These are phyloP conservation scores for Naganishia vaughanmartiniae DNA, from an alignment of 768 basidiomycete genomes.

Conservation along the genomic window DNA sequence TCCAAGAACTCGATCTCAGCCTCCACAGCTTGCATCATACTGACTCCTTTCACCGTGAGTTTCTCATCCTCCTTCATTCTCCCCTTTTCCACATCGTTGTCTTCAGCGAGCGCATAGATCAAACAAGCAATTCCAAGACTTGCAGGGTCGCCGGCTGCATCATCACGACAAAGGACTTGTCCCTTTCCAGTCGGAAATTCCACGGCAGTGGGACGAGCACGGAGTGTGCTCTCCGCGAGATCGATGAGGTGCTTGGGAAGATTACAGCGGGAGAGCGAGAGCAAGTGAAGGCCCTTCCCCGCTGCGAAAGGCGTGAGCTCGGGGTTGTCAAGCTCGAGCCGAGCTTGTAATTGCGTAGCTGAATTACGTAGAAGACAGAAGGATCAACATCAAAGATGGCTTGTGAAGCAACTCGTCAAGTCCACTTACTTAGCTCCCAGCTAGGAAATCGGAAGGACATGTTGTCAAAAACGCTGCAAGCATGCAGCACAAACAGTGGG, in stretches of 20 bases:
- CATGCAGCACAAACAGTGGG: neutral
- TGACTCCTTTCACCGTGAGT: conserved; percentile 27
- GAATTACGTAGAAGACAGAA: neutral
- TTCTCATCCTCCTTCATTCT: conserved; percentile 40
- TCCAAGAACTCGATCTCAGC: conserved; percentile 38
- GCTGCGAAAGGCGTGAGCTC: conserved; percentile 4
- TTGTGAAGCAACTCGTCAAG: neutral
- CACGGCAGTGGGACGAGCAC: neutral
- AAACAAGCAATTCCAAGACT: conserved; percentile 44
- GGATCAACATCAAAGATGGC: neutral
- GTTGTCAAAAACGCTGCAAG: neutral
- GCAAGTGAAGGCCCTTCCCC: neutral
- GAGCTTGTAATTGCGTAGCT: conserved; percentile 8
- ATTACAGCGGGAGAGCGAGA: neutral
- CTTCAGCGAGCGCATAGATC: conserved; percentile 32
- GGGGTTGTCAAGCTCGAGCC: conserved; percentile 10
- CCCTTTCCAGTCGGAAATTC: conserved; percentile 28
- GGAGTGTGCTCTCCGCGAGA: neutral
- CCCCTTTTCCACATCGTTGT: conserved; percentile 36
- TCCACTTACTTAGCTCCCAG: neutral
- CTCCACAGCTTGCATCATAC: conserved; percentile 39
- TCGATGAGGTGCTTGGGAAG: neutral
- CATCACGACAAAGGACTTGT: conserved; percentile 39
- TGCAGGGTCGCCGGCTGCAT: conserved; percentile 48
- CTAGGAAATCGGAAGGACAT: neutral